A percentile compares a stretch with the other conserved stretches of the same genome.
Evolutionary conservation across 2,329 filamentous ascomycete genomes (phyloP).

Genomic region (Trichoderma aggressivum): DNA sequence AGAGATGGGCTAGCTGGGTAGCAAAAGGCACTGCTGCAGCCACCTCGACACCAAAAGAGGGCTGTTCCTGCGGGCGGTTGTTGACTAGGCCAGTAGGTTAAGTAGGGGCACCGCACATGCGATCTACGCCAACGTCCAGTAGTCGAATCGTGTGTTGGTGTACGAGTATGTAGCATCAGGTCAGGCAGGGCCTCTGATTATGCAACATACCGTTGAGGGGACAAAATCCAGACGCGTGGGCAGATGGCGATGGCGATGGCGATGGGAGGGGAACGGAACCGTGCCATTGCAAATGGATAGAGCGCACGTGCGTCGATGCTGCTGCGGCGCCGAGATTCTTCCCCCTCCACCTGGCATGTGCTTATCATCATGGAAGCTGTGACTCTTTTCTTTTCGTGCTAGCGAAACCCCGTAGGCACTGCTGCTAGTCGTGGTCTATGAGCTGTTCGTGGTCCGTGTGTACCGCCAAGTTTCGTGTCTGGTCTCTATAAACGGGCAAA

Average conservation of each 20-base stretch:
- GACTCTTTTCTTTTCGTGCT: background rate
- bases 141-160: background rate
- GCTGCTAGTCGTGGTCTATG: background rate
- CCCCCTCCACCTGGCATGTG: conserved; percentile 3
- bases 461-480: conserved; percentile 1
- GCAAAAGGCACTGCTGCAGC: conserved; percentile 10
- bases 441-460: conserved; percentile 8
- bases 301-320: conserved; percentile 3
- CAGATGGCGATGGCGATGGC: background rate
- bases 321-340: conserved; percentile 6
- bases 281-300: background rate
- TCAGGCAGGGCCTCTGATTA: background rate
- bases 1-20: background rate
- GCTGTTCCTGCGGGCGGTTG: conserved; percentile 13
- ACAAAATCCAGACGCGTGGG: background rate
- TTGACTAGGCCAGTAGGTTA: background rate
- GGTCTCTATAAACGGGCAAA: background rate
- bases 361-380: conserved; percentile 1
- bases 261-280: background rate
- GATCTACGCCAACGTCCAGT: background rate
- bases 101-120: background rate
- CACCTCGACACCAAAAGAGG: background rate
- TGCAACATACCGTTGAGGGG: background rate
- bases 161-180: background rate
- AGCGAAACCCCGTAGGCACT: background rate